Evolutionary conservation across 164 flowering plant genomes (phyloP), one percentile per base, ranked within the genome.

Genomic region (Platanus orientalis): DNA sequence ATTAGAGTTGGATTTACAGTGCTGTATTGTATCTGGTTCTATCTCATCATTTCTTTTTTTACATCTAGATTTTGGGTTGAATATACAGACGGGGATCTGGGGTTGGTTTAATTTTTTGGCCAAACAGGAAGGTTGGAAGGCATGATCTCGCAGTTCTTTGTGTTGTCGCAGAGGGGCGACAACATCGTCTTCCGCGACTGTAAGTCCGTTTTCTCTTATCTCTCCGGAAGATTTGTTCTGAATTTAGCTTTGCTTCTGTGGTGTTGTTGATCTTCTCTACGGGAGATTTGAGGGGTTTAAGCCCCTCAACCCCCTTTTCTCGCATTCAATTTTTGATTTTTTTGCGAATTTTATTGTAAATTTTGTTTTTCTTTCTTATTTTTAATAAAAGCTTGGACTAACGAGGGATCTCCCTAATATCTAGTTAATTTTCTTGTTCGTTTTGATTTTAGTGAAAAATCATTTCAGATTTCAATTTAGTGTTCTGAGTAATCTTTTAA

Each of bases 101-200:
- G 19, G 1, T 45, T 19, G 20, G 19, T 45, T 17, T 45, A 6
- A 17, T 19, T 16, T 45, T 45, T 14, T 36, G 13, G 9, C 19
- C n/a, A 16, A 1, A 45, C 49, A 16, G 49, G 19, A 19, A 45
- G 2, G 19, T 45, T 5, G n/a, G n/a, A n/a, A n/a, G 49, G n/a
- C 49, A 90, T 90, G 97, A 90, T 90, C 55, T 86, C 92, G 23
- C 97, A 90, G 78, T 88, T 90, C 86, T 90, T 90, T 74, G 92
- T 88, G 23, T 75, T 90, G 52, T 88, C 95, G 16, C 97, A 81
- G 76, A 80, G 97, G 75, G 95, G 97, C 75, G 97, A 90, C 60
- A 90, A 83, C 70, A 90, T 90, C 75, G 97, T 90, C 70, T 88
- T 88, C 69, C 89, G 92, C 25, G 95, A 88, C 60, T 90, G 97